phyloP scores from a whole-genome alignment of 768 basidiomycete species.

The Phanerochaete sordida region DNA sequence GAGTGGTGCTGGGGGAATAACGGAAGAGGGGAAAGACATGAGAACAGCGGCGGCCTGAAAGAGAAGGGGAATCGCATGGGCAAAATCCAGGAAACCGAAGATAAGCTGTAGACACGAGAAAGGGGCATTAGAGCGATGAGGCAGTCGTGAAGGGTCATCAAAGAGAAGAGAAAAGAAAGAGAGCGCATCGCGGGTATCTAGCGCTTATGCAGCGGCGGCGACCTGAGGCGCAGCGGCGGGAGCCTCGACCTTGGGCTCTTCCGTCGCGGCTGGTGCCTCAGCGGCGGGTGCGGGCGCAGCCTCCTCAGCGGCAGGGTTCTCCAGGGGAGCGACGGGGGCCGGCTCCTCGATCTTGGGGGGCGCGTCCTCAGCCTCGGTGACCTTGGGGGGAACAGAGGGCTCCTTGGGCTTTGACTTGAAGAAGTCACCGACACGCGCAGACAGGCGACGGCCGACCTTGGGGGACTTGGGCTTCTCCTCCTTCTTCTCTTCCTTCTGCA shows the following conservation, averaged over 20 bases:
- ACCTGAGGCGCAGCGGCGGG: conserved; percentile 64
- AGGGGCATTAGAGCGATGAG: conserved; percentile 23
- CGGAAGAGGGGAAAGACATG: conserved; percentile 31
- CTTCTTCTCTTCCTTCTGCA: conserved; percentile 43
- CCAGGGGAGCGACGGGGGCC: conserved; percentile 76
- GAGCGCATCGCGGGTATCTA: conserved; percentile 29
- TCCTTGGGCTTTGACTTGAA: conserved; percentile 79
- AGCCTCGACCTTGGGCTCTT: conserved; percentile 36
- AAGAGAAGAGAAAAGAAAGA: conserved; percentile 35
- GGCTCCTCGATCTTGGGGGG: conserved; percentile 89
- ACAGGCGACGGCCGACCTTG: conserved; percentile 82
- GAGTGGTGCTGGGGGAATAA: conserved; percentile 27
- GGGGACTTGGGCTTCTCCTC: conserved; percentile 33
- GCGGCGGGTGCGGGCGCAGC: conserved; percentile 28
- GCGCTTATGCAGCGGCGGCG: conserved; percentile 72
- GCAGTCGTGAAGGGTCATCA: conserved; percentile 27
- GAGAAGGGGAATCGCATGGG: conserved; percentile 28
- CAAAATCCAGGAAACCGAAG: conserved; percentile 18
- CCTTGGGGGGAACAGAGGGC: conserved; percentile 68
- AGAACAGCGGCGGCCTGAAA: conserved; percentile 26
- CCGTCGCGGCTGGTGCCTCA: conserved; percentile 27
- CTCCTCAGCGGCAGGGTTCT: conserved; percentile 56
- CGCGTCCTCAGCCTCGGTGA: conserved; percentile 84
- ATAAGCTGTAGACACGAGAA: conserved; percentile 13
- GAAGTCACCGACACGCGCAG: conserved; percentile 77